Conservation (phyloP, 2,329 filamentous ascomycete species). For the Fusarium succisae region DNA sequence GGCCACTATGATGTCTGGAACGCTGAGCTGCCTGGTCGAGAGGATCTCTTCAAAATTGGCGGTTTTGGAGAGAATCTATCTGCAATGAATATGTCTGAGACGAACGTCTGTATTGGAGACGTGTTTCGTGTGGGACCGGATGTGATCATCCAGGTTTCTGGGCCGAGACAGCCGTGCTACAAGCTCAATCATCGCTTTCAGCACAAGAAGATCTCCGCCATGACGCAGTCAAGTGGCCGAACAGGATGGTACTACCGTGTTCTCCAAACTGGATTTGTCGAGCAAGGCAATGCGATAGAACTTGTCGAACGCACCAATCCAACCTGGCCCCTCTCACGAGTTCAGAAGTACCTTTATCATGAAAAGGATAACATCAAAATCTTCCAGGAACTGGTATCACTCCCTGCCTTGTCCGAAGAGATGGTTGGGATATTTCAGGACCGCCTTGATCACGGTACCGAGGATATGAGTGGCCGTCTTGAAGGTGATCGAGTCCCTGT, state of each 20-base stretch:
- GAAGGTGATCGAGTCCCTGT: conserved; percentile 11
- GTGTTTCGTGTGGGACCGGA: conserved; percentile 13
- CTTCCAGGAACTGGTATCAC: not conserved
- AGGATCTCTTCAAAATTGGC: conserved; percentile 24
- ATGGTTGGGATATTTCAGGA: conserved; percentile 9
- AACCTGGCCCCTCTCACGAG: conserved; percentile 15
- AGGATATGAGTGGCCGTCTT: conserved; percentile 21
- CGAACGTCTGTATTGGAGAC: conserved; percentile 34
- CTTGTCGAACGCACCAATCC: conserved; percentile 15
- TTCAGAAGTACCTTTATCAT: conserved; percentile 21
- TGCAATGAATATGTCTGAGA: conserved; percentile 17
- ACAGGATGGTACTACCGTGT: conserved; percentile 34
- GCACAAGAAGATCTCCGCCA: conserved; percentile 19
- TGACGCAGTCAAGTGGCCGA: conserved; percentile 20
- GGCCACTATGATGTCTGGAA: conserved; percentile 29
- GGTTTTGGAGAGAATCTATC: conserved; percentile 33
- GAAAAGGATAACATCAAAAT: conserved; percentile 8
- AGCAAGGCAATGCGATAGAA: conserved; percentile 7
- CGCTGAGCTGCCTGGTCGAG: conserved; percentile 8
- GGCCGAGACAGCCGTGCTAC: conserved; percentile 30
- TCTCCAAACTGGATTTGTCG: conserved; percentile 5
- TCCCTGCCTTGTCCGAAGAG: conserved; percentile 12
- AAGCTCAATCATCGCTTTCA: conserved; percentile 37
- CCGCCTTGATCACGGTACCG: conserved; percentile 6
- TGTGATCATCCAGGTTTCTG: conserved; percentile 26